Evolutionary conservation across 306 rosid genomes (phyloP).

Genomic region (Pyrus pyrifolia): DNA sequence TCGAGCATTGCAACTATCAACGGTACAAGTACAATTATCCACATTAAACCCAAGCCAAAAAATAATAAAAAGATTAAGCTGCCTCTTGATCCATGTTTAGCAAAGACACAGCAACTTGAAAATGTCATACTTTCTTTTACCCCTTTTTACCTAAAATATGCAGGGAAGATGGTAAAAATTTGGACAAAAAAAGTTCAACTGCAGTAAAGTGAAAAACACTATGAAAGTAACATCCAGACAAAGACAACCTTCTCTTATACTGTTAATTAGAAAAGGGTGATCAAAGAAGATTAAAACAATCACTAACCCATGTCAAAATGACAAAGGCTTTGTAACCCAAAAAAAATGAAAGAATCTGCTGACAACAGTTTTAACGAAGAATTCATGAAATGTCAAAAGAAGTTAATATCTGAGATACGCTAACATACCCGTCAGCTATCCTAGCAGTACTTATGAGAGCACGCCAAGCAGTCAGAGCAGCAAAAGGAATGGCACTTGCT

Average conservation of each 20-base stretch:
- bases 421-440: conserved; percentile 78
- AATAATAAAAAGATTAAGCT: neutral
- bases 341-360: too few species aligned
- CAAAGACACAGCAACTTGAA: neutral
- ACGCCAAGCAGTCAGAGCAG: conserved; percentile 98
- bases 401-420: neutral
- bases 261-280: neutral
- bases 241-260: neutral
- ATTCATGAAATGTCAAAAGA: neutral
- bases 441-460: conserved; percentile 85
- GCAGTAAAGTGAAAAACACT: neutral
- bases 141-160: neutral
- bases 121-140: neutral
- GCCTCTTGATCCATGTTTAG: neutral
- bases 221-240: neutral
- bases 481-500: conserved; percentile 98
- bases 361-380: neutral
- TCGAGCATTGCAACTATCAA: neutral
- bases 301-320: neutral
- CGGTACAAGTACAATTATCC: neutral
- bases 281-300: neutral
- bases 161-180: neutral
- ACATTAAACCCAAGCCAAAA: neutral
- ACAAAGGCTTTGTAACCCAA: neutral
- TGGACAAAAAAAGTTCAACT: neutral